phyloP scores from a whole-genome alignment of 768 basidiomycete genomes.

The Termitomyces eurrhizus region DNA sequence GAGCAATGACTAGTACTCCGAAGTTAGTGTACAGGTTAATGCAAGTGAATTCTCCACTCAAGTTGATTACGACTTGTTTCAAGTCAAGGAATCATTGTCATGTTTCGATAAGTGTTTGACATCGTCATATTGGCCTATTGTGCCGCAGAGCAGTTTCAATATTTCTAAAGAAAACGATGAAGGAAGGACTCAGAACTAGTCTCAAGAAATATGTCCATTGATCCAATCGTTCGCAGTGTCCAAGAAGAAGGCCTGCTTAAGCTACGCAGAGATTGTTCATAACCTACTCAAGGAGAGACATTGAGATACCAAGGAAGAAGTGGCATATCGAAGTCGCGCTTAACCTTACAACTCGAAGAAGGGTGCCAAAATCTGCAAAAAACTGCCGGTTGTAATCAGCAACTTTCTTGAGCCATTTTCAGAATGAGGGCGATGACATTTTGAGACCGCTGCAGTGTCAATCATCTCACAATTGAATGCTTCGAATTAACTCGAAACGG shows the following conservation, averaged over 20 bases:
- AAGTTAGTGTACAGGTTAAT: not conserved
- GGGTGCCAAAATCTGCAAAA: no score
- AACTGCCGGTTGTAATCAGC: not conserved
- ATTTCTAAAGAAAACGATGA: not conserved
- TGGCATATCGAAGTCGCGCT: not conserved
- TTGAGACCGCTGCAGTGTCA: not conserved
- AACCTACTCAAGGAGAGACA: not conserved
- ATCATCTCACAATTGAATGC: not conserved
- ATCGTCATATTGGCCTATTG: not conserved
- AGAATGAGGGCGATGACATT: not conserved
- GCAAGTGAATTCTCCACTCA: not conserved
- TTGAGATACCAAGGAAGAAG: not conserved
- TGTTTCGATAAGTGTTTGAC: not conserved
- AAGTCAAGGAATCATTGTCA: not conserved
- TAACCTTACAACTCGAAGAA: not conserved
- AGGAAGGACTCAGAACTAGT: not conserved
- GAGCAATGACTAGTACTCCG: not conserved
- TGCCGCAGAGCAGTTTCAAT: not conserved
- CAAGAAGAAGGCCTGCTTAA: not conserved
- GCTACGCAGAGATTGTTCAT: no score
- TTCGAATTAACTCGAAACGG: not conserved
- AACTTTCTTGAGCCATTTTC: not conserved
- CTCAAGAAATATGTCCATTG: not conserved
- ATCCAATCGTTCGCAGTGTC: not conserved
- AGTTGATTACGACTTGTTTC: not conserved